A percentile compares a stretch with the other conserved stretches of the same genome.
Evolutionary conservation across 2,329 filamentous ascomycete species (phyloP).

Genomic region (Myriosclerotinia curreyana): DNA sequence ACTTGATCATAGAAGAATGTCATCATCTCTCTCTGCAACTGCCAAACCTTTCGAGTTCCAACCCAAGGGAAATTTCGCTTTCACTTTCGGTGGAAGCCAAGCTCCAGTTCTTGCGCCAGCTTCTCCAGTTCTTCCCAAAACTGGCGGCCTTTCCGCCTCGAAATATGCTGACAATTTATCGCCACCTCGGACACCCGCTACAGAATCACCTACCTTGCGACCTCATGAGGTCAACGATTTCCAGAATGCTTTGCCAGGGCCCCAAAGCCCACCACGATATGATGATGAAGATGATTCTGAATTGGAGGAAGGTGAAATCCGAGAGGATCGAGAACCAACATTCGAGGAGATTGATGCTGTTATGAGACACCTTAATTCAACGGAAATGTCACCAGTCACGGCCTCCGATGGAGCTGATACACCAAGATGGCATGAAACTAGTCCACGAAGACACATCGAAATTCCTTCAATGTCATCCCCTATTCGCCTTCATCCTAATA

Average conservation of each 20-base stretch:
- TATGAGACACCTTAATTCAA: constrained; percentile 79
- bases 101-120: constrained; percentile 20
- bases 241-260: constrained; percentile 33
- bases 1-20: constrained; percentile 43
- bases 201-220: constrained; percentile 23
- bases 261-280: constrained; percentile 26
- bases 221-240: constrained; percentile 32
- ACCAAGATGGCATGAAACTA: constrained; percentile 48
- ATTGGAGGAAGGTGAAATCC: constrained; percentile 20
- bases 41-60: constrained; percentile 62
- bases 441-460: constrained; percentile 42
- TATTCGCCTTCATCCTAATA: constrained; percentile 52
- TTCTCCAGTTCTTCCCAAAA: constrained; percentile 13
- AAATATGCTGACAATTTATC: constrained; percentile 36
- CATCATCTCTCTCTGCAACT: constrained; percentile 63
- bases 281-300: constrained; percentile 23
- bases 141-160: constrained; percentile 32
- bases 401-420: constrained; percentile 34
- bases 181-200: constrained; percentile 28
- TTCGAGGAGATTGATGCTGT: constrained; percentile 90
- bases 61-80: constrained; percentile 31
- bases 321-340: constrained; percentile 39
- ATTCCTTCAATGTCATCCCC: constrained; percentile 49
- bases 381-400: constrained; percentile 56
- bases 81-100: constrained; percentile 30